These are phyloP conservation scores for Acer saccharum DNA, from an alignment of 345 rosid species.

Conservation along the genomic window DNA sequence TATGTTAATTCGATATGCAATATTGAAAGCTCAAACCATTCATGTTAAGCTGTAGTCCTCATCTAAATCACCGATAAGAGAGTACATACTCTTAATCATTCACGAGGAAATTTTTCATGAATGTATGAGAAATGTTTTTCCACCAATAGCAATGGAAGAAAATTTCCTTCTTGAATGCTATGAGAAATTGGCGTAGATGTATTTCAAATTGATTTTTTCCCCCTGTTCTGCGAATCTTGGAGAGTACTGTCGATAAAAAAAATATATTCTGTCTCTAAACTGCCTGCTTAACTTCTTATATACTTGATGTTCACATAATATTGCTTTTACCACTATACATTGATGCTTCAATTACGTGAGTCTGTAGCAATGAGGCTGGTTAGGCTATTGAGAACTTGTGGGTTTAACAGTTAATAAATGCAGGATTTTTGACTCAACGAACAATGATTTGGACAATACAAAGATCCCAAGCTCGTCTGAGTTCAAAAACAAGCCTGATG, in stretches of 20 bases:
- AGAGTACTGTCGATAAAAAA: not conserved
- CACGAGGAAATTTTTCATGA: too few species aligned
- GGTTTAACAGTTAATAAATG: constrained; percentile 13
- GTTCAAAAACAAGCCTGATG: constrained; percentile 86
- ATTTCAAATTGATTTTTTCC: not conserved
- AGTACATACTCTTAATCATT: too few species aligned
- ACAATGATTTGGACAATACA: constrained; percentile 58
- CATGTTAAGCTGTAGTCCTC: too few species aligned
- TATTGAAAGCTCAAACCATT: too few species aligned
- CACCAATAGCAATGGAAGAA: not conserved
- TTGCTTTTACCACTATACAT: not conserved
- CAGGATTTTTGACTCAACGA: constrained; percentile 81
- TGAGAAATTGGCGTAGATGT: not conserved
- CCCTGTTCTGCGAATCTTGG: not conserved
- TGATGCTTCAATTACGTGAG: not conserved
- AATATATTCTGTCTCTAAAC: not conserved
- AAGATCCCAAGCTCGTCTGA: constrained; percentile 58
- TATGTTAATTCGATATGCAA: not conserved
- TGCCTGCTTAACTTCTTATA: too few species aligned
- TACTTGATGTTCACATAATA: not conserved
- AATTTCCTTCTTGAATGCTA: not conserved
- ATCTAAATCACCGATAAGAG: not conserved
- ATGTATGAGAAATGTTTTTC: not conserved
- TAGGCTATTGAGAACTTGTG: not conserved
- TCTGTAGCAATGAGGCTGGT: not conserved